A percentile compares a stretch with the other conserved stretches of the same genome.
Evolutionary conservation across 2,329 filamentous ascomycete species (phyloP).

Genomic region (Metarhizium sp.): DNA sequence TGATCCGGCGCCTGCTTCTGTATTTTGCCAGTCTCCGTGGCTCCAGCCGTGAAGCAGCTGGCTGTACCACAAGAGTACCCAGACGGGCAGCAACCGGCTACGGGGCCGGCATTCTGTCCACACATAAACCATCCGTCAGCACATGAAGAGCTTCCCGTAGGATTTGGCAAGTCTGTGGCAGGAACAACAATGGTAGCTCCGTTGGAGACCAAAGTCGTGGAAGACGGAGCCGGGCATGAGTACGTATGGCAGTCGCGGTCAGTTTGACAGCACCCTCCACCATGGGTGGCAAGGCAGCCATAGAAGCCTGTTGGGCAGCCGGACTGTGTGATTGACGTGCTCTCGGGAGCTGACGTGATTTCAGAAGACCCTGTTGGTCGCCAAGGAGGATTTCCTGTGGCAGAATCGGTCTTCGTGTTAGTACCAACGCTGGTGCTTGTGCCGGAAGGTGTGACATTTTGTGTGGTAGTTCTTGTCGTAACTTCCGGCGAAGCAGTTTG

Average conservation of each 20-base stretch:
- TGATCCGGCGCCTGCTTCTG: conserved; percentile 40
- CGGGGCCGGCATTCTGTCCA: conserved; percentile 42
- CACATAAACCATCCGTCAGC: conserved; percentile 74
- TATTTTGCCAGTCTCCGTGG: conserved; percentile 45
- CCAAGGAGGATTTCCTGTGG: conserved; percentile 34
- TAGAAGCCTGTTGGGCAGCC: conserved; percentile 86
- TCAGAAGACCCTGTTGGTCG: conserved; percentile 24
- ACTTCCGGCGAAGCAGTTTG: conserved; percentile 25
- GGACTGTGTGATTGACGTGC: conserved; percentile 27
- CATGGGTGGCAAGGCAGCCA: conserved; percentile 75
- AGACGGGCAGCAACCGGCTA: conserved; percentile 75
- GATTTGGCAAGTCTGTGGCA: conserved; percentile 35
- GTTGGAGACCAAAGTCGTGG: conserved; percentile 56
- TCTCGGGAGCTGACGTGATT: conserved; percentile 27
- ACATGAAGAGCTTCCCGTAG: conserved; percentile 43
- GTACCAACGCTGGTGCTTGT: conserved; percentile 25
- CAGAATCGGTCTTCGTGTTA: conserved; percentile 24
- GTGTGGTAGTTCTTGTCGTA: conserved; percentile 22
- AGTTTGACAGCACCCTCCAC: conserved; percentile 77
- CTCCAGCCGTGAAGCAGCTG: conserved; percentile 55
- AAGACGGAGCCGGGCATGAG: conserved; percentile 56
- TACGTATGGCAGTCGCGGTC: conserved; percentile 76
- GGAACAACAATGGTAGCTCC: conserved; percentile 65
- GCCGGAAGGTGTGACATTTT: conserved; percentile 8
- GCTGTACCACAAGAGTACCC: conserved; percentile 65